Base-by-base conservation (phyloP, 2,329 filamentous ascomycete genomes). In the Phyllosticta citrichinensis region DNA sequence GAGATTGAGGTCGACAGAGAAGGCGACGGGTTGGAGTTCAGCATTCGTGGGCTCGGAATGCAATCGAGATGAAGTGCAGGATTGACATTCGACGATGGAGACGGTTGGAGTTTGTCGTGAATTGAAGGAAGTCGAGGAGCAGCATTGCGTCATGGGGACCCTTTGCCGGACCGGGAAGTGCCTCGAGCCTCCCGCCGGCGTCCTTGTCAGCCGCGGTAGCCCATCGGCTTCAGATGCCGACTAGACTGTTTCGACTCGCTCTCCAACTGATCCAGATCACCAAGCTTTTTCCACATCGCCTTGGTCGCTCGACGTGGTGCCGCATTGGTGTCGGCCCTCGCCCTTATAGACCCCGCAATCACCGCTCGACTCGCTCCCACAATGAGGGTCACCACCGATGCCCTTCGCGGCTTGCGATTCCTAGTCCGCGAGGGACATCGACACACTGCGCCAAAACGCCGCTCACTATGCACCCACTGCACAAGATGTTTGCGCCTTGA, bases 401-500 rank as follows among this genome's bases (percentile, higher is more conserved):
- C 35, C 59, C 54, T 61, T 25, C 59, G 59, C 50, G 50, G 54
- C 55, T 24, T 55, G 35, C 27, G 33, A 14, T n/a, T 53, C 19
- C 20, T 61, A 14, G 54, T 17, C 27, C 59, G 59, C 25, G 53
- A 17, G 35, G 47, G 53, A 14, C 56, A 53, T 54, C 50, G 59
- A n/a, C 47, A 33, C 54, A 50, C 50, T 27, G 17, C 35, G 40
- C 27, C 47, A 33, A 30, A 47, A 50, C 59, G 59, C 59, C 52
- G 58, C 20, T 57, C 50, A 2, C 22, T 54, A 17, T 53, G 50
- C 35, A 25, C 54, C 24, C 24, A 47, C 27, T 52, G 30, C 50
- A 47, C 47, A 40, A 57, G 50, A 57, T 24, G 24, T 10, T 53
- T 61, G 50, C 54, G 59, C 12, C 59, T 61, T 8, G 40, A 52